A percentile compares a stretch with the other conserved stretches of the same genome.
These are phyloP conservation scores for Tetraselmis chui DNA, from an alignment of 139 green algal species.

Conservation along the genomic window DNA sequence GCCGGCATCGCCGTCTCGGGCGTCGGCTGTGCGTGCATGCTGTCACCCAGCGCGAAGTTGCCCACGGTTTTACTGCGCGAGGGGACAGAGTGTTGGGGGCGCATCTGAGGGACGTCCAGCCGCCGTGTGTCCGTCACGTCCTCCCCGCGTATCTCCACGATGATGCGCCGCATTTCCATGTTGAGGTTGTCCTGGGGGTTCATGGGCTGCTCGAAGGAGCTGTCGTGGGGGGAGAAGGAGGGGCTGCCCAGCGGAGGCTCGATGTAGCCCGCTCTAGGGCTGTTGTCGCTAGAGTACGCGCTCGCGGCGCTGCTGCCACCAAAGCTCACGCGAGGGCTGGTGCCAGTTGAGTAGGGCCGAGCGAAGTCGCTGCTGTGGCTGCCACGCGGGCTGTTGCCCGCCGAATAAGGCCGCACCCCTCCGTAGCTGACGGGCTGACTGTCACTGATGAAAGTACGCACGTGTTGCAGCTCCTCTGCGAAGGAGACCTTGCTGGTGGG, in stretches of 20 bases:
- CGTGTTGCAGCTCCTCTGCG: background rate
- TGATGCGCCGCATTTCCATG: background rate
- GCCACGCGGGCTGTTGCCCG: background rate
- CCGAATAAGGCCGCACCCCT: background rate
- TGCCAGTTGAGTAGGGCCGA: background rate
- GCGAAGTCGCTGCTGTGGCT: background rate
- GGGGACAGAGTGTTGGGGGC: background rate
- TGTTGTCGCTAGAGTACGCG: background rate
- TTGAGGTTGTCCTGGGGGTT: background rate
- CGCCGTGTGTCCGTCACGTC: background rate
- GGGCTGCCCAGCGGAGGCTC: background rate
- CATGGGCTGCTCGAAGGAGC: background rate
- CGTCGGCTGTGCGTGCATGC: background rate
- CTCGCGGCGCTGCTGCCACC: no score
- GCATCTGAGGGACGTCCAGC: background rate
- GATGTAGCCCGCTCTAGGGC: background rate
- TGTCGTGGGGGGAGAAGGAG: background rate
- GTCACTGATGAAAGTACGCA: background rate
- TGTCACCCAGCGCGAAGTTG: background rate
- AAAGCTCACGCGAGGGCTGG: background rate
- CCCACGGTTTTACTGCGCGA: background rate
- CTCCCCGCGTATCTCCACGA: background rate
- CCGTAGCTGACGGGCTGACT: background rate
- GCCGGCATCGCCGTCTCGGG: no score
- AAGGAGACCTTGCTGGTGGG: background rate